A percentile compares a stretch with the other conserved stretches of the same genome.
These are phyloP conservation scores for Smittium mucronatum DNA, from an alignment of 371 early-diverging fungal species.

Conservation along the genomic window DNA sequence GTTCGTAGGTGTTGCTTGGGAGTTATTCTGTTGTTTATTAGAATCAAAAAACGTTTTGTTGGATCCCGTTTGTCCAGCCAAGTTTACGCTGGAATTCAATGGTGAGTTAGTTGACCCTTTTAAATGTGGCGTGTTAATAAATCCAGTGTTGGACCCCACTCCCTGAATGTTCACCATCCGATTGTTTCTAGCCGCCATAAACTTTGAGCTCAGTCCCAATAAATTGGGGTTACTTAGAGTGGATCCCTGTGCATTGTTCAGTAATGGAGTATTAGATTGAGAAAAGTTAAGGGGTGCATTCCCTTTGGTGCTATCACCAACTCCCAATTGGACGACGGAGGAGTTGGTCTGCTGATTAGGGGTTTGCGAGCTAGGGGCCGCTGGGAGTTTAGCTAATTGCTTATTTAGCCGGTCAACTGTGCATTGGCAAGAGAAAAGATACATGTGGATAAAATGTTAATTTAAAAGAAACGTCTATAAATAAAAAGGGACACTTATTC, in stretches of 20 bases:
- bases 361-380: background rate
- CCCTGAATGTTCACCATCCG: background rate
- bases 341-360: background rate
- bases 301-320: background rate
- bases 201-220: background rate
- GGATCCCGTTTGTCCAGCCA: background rate
- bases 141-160: background rate
- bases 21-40: background rate
- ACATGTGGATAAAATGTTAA: background rate
- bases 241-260: background rate
- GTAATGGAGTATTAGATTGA: background rate
- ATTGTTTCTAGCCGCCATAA: background rate
- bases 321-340: background rate
- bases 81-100: background rate
- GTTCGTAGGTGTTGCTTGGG: background rate
- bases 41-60: background rate
- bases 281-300: background rate
- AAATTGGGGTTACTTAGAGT: background rate
- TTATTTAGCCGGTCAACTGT: constrained; percentile 9
- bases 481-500: constrained; percentile 7
- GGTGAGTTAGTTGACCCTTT: background rate
- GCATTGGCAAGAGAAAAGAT: background rate
- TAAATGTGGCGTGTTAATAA: background rate
- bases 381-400: background rate
- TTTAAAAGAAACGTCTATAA: background rate